These are phyloP conservation scores for Cercospora citrullina DNA, from an alignment of 2,329 filamentous ascomycete species.

Conservation along the genomic window DNA sequence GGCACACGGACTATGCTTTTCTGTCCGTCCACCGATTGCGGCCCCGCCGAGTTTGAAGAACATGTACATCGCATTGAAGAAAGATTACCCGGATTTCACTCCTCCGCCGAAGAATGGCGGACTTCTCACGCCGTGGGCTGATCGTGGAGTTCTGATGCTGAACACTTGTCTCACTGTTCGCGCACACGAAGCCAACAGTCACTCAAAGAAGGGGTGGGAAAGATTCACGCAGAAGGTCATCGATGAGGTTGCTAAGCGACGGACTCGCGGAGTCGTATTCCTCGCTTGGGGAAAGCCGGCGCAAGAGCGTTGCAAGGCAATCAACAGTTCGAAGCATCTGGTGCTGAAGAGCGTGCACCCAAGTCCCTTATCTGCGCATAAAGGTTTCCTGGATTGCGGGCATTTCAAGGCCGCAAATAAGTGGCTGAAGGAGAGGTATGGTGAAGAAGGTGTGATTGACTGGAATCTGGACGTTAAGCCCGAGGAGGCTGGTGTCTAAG, in stretches of 20 bases:
- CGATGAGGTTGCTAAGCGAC: conserved; percentile 76
- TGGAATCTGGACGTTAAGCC: conserved; percentile 63
- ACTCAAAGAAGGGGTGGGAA: conserved; percentile 89
- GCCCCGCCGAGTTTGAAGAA: conserved; percentile 90
- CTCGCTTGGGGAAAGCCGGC: conserved; percentile 91
- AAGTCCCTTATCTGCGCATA: conserved; percentile 81
- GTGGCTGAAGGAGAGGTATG: conserved; percentile 79
- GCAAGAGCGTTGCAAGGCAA: conserved; percentile 70
- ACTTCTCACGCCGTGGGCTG: conserved; percentile 88
- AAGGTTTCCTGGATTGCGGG: conserved; percentile 69
- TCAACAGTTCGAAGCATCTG: conserved; percentile 67
- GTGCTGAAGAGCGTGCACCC: conserved; percentile 88
- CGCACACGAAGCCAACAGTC: conserved; percentile 82
- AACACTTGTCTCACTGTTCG: conserved; percentile 95
- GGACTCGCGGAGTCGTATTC: conserved; percentile 83
- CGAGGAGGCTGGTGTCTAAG: conserved; percentile 43
- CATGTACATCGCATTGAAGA: conserved; percentile 85
- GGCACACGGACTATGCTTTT: conserved; percentile 95
- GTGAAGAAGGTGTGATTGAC: conserved; percentile 76
- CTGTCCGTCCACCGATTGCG: conserved; percentile 81
- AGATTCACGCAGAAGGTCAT: conserved; percentile 88
- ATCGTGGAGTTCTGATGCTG: conserved; percentile 86
- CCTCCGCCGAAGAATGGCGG: conserved; percentile 76
- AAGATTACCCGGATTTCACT: conserved; percentile 79
- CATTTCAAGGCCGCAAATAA: conserved; percentile 82